phyloP scores from a whole-genome alignment of 306 rosid species.

The Vicia sativa region DNA sequence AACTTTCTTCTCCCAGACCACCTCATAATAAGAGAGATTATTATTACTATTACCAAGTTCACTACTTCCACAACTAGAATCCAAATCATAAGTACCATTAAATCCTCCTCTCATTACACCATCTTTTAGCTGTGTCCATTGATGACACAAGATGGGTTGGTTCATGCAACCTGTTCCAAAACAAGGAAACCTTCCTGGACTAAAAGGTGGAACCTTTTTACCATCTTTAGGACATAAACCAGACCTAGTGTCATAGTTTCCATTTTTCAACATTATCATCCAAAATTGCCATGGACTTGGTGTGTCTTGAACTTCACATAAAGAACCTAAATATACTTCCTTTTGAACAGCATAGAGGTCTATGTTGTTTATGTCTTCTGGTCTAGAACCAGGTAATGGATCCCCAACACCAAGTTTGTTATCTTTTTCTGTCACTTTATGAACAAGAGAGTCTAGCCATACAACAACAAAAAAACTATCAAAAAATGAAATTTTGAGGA shows the following conservation, averaged over 20 bases:
- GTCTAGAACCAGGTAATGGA: constrained; percentile 48
- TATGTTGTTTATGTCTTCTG: constrained; percentile 38
- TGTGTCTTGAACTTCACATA: constrained; percentile 61
- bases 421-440: constrained; percentile 52
- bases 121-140: constrained; percentile 46
- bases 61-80: constrained; percentile 31
- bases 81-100: constrained; percentile 70
- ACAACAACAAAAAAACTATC: constrained; percentile 11
- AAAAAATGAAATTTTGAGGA: neutral
- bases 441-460: constrained; percentile 51
- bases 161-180: constrained; percentile 83
- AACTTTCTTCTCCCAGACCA: constrained; percentile 75
- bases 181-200: constrained; percentile 67
- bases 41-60: constrained; percentile 26
- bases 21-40: constrained; percentile 66
- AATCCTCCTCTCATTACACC: constrained; percentile 60
- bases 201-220: constrained; percentile 57
- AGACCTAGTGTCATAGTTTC: constrained; percentile 66
- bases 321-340: constrained; percentile 66
- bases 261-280: constrained; percentile 92
- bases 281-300: constrained; percentile 84
- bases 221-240: constrained; percentile 70
- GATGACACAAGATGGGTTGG: constrained; percentile 64
- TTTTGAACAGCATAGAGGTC: constrained; percentile 74
- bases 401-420: constrained; percentile 70